Base-by-base conservation (phyloP, 805 yeast species). In the Cyberlindnera sargentensis region DNA sequence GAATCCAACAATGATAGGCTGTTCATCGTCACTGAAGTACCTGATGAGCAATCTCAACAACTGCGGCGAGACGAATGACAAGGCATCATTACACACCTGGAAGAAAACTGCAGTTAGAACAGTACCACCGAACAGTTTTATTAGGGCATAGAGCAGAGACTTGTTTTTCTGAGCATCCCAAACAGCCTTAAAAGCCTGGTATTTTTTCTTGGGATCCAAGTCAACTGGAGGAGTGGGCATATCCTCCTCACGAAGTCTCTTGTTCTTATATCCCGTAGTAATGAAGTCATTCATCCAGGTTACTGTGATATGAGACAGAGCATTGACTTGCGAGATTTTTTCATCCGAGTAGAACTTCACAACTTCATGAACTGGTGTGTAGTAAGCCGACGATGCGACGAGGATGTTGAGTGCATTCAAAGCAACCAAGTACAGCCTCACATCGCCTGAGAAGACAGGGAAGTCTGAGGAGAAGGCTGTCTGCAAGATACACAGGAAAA, bases 231-330 rank as follows among this genome's bases (percentile, higher is more conserved):
- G 73, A 15, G 76, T 73, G 15, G 96, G 96, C 47, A 91, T 74
- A 62, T 91, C 97, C 2, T 67, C 63, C 52, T 75, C 62, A 48
- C 57, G 62, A 54, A 80, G 78, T 47, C 76, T 77, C 35, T 71
- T 66, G 42, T 47, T 50, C 31, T 39, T 45, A 55, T 82, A 84
- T 11, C 98, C 98, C 42, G 76, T 76, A 51, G 67, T 75, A 82
- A 93, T 87, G 55, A 93, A 67, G 1, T 75, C 79, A 23, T 88
- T 80, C 95, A 93, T 87, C 98, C 99, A 93, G 27, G 80, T 67
- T 61, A 93, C 91, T 0, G 95, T 82, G 41, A 91, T 67, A 41
- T 76, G 70, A 3, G 95, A 82, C 49, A 91, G 77, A 11, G 89
- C 66, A 58, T 90, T 81, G 9, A 88, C 85, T 43, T 60, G 61